Conservation (phyloP, 768 basidiomycete genomes). For the Mycena rosella region DNA sequence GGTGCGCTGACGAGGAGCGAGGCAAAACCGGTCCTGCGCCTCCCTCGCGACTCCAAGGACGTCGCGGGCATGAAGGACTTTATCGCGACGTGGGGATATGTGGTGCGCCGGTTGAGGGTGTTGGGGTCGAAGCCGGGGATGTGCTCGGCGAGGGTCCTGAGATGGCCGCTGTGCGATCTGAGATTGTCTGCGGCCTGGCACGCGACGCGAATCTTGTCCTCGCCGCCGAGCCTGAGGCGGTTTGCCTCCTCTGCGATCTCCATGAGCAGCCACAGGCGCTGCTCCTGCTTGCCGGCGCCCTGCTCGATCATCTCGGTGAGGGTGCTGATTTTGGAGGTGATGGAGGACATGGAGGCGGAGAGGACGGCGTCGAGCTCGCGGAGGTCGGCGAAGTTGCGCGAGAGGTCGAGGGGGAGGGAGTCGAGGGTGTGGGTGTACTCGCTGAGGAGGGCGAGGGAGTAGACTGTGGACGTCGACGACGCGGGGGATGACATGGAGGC, state of each 20-base stretch:
- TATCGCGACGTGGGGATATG: constrained; percentile 82
- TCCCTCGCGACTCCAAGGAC: constrained; percentile 73
- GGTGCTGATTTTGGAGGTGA: constrained; percentile 82
- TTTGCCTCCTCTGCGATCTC: constrained; percentile 96
- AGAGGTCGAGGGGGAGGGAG: constrained; percentile 93
- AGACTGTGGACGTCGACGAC: constrained; percentile 60
- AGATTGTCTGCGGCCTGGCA: constrained; percentile 92
- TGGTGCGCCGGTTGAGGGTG: constrained; percentile 70
- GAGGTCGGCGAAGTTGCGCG: constrained; percentile 94
- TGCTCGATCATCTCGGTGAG: constrained; percentile 85
- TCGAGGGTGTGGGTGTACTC: constrained; percentile 95
- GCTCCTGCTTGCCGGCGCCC: constrained; percentile 67
- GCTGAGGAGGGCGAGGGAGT: constrained; percentile 76
- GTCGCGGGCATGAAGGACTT: constrained; percentile 74
- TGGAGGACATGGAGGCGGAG: constrained; percentile 84
- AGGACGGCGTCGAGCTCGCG: constrained; percentile 99
- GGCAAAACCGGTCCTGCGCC: constrained; percentile 68
- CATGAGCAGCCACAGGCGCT: constrained; percentile 87
- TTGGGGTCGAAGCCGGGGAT: constrained; percentile 74
- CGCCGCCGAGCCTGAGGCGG: constrained; percentile 92
- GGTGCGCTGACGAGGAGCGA: constrained; percentile 65
- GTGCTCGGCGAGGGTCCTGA: constrained; percentile 70
- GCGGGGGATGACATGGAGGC: constrained; percentile 43
- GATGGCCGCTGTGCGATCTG: constrained; percentile 71
- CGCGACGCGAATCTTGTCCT: constrained; percentile 98